Conservation (phyloP, 805 yeast genomes). For the Kazachstania psychrophila region DNA sequence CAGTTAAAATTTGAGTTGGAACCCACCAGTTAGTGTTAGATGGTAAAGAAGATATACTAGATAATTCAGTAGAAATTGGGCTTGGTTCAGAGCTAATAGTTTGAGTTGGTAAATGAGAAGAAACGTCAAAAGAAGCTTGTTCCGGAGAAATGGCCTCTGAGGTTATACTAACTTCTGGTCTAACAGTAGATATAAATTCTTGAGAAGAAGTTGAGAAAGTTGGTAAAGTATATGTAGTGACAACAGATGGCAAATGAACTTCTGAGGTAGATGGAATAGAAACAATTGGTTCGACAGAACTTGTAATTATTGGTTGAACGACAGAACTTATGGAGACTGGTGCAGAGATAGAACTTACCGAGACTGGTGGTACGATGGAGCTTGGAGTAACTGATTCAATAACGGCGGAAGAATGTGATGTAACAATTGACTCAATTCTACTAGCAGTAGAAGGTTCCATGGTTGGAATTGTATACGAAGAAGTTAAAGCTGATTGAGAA, state of each 20-base stretch:
- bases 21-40: slow-evolving; percentile 29
- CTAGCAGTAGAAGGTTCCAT: too few species aligned
- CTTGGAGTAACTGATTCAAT: too few species aligned
- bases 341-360: too few species aligned
- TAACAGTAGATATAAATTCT: not conserved
- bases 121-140: not conserved
- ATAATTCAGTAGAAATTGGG: not conserved
- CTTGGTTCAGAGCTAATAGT: not conserved
- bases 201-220: not conserved
- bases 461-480: too few species aligned
- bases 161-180: too few species aligned
- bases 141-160: too few species aligned
- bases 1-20: slow-evolving; percentile 37
- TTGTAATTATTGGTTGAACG: too few species aligned
- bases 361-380: too few species aligned
- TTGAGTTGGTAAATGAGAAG: not conserved
- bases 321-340: too few species aligned
- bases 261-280: not conserved
- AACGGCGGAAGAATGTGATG: too few species aligned
- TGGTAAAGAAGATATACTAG: not conserved
- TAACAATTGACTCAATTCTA: too few species aligned
- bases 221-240: slow-evolving; percentile 2
- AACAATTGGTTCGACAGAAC: not conserved
- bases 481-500: too few species aligned
- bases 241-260: not conserved